Evolutionary conservation across 1,284 basidiomycete genomes (phyloP).

Genomic region (Megacollybia platyphylla): DNA sequence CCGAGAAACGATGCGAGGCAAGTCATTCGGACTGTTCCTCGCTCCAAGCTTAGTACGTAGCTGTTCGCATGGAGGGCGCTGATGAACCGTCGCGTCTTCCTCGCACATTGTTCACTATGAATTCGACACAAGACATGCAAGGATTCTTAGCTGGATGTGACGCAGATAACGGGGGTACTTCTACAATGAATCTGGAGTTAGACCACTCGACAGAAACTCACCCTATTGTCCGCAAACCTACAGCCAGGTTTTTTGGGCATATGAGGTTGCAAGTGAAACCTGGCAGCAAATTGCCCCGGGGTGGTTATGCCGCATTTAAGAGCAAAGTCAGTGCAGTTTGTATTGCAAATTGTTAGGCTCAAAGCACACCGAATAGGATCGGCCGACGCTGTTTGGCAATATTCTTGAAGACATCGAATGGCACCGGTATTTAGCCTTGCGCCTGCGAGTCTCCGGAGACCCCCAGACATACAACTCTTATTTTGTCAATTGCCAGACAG

Average conservation of each 20-base stretch:
- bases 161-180: conserved; percentile 77
- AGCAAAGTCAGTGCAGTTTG: conserved; percentile 44
- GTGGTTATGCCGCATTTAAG: conserved; percentile 78
- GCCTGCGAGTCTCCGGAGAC: conserved; percentile 62
- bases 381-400: conserved; percentile 54
- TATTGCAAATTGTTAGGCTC: neutral
- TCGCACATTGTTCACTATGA: conserved; percentile 51
- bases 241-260: conserved; percentile 63
- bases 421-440: conserved; percentile 68
- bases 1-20: neutral
- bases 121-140: conserved; percentile 42
- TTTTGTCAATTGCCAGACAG: conserved; percentile 84
- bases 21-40: neutral
- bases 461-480: conserved; percentile 63
- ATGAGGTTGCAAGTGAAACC: conserved; percentile 56
- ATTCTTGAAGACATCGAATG: conserved; percentile 70
- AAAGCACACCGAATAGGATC: conserved; percentile 2
- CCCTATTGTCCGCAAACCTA: conserved; percentile 26
- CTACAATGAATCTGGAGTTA: conserved; percentile 56
- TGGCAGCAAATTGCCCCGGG: conserved; percentile 46
- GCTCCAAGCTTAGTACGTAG: conserved; percentile 18
- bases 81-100: conserved; percentile 44
- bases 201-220: conserved; percentile 34
- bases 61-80: conserved; percentile 62
- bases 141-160: conserved; percentile 70